A percentile compares a stretch with the other conserved stretches of the same genome.
Conservation (phyloP, 441 rosid species). For the Jatropha podagrica region DNA sequence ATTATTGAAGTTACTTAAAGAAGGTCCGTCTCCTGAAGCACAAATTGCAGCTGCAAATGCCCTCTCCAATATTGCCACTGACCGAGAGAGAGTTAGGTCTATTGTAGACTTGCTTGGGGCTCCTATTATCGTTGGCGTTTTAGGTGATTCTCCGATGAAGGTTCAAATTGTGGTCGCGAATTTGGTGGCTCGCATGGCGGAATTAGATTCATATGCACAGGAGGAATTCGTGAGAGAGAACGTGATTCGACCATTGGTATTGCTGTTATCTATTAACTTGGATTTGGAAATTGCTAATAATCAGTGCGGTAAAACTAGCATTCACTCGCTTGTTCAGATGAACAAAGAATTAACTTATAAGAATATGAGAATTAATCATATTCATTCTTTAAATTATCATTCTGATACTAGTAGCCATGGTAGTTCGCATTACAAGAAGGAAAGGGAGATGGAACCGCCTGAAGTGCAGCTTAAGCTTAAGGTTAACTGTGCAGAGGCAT, state of each 20-base stretch:
- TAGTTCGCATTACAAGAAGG: constrained; percentile 38
- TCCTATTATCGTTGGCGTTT: constrained; percentile 43
- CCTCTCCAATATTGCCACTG: constrained; percentile 37
- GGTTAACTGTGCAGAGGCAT: constrained; percentile 47
- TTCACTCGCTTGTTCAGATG: constrained; percentile 52
- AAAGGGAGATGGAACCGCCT: constrained; percentile 41
- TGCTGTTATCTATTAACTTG: constrained; percentile 40
- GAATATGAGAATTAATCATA: constrained; percentile 8
- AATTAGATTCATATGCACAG: constrained; percentile 34
- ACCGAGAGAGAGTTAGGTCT: constrained; percentile 35
- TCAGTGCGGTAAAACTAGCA: constrained; percentile 32
- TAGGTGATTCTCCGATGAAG: constrained; percentile 40
- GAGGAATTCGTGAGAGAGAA: constrained; percentile 49
- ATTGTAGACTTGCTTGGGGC: constrained; percentile 39
- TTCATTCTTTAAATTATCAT: neutral
- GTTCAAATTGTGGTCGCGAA: constrained; percentile 47
- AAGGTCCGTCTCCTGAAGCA: constrained; percentile 45
- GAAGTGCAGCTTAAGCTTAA: constrained; percentile 38
- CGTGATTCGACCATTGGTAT: constrained; percentile 47
- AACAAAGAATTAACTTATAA: constrained; percentile 36
- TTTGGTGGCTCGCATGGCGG: constrained; percentile 53
- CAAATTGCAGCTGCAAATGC: constrained; percentile 51
- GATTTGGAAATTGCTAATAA: constrained; percentile 30
- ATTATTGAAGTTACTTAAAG: constrained; percentile 53
- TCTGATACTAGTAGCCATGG: constrained; percentile 41